A percentile compares a stretch with the other conserved stretches of the same genome.
These are phyloP conservation scores for Davidsoniella neocaledoniae DNA, from an alignment of 2,329 filamentous ascomycete genomes.

Conservation along the genomic window DNA sequence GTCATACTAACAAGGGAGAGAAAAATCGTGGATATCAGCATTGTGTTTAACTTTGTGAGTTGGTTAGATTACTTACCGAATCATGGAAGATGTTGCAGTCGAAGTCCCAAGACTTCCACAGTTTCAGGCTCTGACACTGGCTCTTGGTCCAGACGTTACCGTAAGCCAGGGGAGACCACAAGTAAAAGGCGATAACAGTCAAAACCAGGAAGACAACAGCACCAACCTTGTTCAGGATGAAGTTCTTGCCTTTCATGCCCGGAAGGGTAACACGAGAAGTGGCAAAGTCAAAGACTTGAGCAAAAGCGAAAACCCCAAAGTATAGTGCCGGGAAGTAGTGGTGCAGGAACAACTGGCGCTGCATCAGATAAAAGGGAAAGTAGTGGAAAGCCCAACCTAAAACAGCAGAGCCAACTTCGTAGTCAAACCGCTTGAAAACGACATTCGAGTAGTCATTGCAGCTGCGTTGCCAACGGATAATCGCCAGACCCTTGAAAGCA, in stretches of 20 bases:
- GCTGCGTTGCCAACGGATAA: constrained; percentile 87
- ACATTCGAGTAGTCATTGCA: constrained; percentile 69
- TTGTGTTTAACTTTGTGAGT: not conserved
- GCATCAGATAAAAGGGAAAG: constrained; percentile 97
- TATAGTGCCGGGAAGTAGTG: constrained; percentile 97
- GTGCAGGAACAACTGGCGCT: constrained; percentile 92
- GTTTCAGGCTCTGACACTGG: constrained; percentile 73
- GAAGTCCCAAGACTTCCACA: constrained; percentile 87
- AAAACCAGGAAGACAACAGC: constrained; percentile 59
- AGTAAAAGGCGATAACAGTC: constrained; percentile 57
- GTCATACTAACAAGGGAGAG: constrained; percentile 26
- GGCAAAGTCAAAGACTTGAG: constrained; percentile 75
- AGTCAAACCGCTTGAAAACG: constrained; percentile 92
- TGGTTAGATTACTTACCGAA: constrained; percentile 48
- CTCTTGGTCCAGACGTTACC: constrained; percentile 86
- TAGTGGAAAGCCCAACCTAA: constrained; percentile 96
- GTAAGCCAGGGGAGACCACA: constrained; percentile 84
- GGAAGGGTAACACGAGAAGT: constrained; percentile 55
- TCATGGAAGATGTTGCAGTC: constrained; percentile 90
- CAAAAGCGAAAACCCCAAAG: constrained; percentile 80
- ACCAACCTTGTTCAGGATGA: constrained; percentile 56
- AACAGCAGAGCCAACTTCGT: constrained; percentile 79
- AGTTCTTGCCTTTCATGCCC: constrained; percentile 47
- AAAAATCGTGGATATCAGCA: not conserved
- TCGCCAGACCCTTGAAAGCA: constrained; percentile 70